Evolutionary conservation across 345 rosid species (phyloP), one percentile per base, ranked within the genome.

Genomic region (Ricinus communis): DNA sequence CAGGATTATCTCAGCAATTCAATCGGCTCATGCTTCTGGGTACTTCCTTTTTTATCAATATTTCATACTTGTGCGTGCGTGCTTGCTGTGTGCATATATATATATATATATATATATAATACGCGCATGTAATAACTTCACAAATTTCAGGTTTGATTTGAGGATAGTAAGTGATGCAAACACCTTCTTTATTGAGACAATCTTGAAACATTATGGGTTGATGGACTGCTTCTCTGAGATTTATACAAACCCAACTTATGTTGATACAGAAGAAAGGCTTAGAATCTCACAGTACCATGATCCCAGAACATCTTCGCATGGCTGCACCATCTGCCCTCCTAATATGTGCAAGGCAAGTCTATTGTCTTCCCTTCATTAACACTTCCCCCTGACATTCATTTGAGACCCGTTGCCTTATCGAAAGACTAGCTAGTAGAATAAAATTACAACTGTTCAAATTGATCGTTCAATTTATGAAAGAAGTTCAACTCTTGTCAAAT

Each of bases 301-400:
- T 70, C 19, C 24, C 40, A 52, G 50, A 4, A 64, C 71, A 46
- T 36, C 72, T 55, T 38, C 76, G 54, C 69, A 72, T 66, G 61
- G 65, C 27, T 73, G 81, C 74, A 52, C 53, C 5, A 70, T 77
- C 67, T 76, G 81, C 69, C 80, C 76, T 31, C 68, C 76, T 47
- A 80, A 76, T 60, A 76, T 76, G 80, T 76, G 81, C 76, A 80
- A 80, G 81, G 83, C 68, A 67, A 47, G 73, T 68, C 28, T 45
- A 15, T 9, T 46, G 5, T 11, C 8, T 46, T 19, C 27, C 47
- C 38, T n/a, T n/a, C n/a, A n/a, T n/a, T n/a, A n/a, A n/a, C n/a
- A n/a, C n/a, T n/a, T n/a, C n/a, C n/a, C n/a, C n/a, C n/a, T n/a
- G n/a, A n/a, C n/a, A n/a, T n/a, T n/a, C n/a, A n/a, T n/a, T n/a